Evolutionary conservation across 116 monocot genomes (phyloP).

Genomic region (Trichopus zeylanicus): DNA sequence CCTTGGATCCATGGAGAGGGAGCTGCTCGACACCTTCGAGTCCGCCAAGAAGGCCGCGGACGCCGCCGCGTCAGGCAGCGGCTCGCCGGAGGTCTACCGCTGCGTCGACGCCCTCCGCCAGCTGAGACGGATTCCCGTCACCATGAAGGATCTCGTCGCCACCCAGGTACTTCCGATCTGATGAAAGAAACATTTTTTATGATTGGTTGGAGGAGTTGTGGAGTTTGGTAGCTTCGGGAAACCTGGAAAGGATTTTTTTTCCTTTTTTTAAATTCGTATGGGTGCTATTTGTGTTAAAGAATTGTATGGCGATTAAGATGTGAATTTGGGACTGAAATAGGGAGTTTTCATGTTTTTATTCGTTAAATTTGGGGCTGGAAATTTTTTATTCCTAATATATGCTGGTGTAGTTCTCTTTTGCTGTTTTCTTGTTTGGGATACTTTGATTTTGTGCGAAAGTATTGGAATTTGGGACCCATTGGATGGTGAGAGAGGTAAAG

Average conservation of each 20-base stretch:
- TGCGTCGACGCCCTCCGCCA: conserved; percentile 40
- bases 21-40: conserved; percentile 47
- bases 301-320: not conserved
- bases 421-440: not conserved
- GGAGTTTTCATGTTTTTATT: not conserved
- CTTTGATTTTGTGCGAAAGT: not conserved
- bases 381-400: not conserved
- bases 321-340: not conserved
- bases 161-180: conserved; percentile 39
- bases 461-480: not conserved
- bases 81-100: conserved; percentile 27
- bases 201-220: no score
- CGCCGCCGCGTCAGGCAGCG: conserved; percentile 12
- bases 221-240: not conserved
- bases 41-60: conserved; percentile 64
- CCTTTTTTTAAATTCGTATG: no score
- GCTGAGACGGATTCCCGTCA: conserved; percentile 38
- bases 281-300: not conserved
- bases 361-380: not conserved
- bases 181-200: no score
- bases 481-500: conserved; percentile 1
- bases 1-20: conserved; percentile 34
- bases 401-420: not conserved
- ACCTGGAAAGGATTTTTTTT: not conserved
- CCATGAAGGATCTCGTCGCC: conserved; percentile 37